A percentile compares a stretch with the other conserved stretches of the same genome.
phyloP scores from a whole-genome alignment of 2,329 filamentous ascomycete species.

The Hypoxylon sp. region DNA sequence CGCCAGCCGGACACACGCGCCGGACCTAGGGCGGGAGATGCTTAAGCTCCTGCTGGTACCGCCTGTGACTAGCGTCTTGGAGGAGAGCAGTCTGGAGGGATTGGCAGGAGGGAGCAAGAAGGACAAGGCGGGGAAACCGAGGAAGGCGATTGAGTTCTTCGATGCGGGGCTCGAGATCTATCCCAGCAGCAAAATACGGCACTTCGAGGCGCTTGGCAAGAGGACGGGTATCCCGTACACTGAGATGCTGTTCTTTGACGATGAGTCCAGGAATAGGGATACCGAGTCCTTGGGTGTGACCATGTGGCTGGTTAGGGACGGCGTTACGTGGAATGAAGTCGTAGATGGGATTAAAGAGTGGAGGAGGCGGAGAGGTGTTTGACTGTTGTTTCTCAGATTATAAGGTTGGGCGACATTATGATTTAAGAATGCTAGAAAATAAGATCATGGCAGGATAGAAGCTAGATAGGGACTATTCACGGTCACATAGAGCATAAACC shows the following conservation, averaged over 20 bases:
- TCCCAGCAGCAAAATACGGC: slow-evolving; percentile 84
- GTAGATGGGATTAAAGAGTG: slow-evolving; percentile 85
- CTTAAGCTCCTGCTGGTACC: slow-evolving; percentile 78
- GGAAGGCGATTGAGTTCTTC: slow-evolving; percentile 70
- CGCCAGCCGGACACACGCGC: slow-evolving; percentile 84
- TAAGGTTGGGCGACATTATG: background rate
- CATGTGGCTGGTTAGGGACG: slow-evolving; percentile 85
- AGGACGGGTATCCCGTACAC: slow-evolving; percentile 78
- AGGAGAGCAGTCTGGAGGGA: slow-evolving; percentile 33
- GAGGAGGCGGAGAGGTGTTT: slow-evolving; percentile 74
- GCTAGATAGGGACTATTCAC: background rate
- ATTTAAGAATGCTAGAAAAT: background rate
- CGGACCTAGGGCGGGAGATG: slow-evolving; percentile 84
- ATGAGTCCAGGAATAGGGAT: slow-evolving; percentile 87
- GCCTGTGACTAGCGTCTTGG: slow-evolving; percentile 49
- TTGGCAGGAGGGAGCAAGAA: slow-evolving; percentile 42
- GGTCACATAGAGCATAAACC: background rate
- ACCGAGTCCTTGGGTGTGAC: slow-evolving; percentile 83
- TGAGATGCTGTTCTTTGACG: slow-evolving; percentile 97
- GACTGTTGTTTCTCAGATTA: slow-evolving; percentile 50
- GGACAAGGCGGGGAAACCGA: slow-evolving; percentile 59
- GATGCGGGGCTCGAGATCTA: slow-evolving; percentile 75
- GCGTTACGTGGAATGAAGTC: slow-evolving; percentile 80
- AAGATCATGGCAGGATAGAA: background rate
- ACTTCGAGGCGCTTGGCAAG: slow-evolving; percentile 81